A percentile compares a stretch with the other conserved stretches of the same genome.
Evolutionary conservation across 2,329 filamentous ascomycete species (phyloP).

Genomic region (Arthrobotrys musiformis): DNA sequence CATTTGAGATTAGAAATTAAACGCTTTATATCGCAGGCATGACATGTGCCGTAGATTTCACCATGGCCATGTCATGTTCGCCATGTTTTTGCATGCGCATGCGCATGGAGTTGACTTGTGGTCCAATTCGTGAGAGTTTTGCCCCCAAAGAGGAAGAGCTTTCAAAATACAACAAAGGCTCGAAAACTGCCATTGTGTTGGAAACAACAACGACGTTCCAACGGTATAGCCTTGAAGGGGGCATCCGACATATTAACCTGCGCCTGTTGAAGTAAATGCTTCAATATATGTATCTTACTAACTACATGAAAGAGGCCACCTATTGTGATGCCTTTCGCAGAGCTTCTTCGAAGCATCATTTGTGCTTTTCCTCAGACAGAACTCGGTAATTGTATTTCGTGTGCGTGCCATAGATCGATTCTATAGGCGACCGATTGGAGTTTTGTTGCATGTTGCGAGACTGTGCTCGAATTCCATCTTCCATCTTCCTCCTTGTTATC

Average conservation of each 20-base stretch:
- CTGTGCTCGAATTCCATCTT: no score
- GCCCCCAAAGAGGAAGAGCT: not conserved
- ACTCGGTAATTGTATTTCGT: not conserved
- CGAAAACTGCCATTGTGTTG: not conserved
- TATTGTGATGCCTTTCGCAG: not conserved
- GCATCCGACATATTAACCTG: not conserved
- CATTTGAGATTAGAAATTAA: no score
- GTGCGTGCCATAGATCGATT: no score
- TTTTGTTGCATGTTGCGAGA: no score
- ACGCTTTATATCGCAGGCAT: no score
- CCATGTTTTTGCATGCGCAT: not conserved
- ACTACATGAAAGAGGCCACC: no score
- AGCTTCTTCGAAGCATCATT: not conserved
- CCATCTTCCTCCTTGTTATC: not conserved
- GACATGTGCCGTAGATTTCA: no score
- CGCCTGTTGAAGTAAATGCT: no score
- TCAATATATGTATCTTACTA: no score
- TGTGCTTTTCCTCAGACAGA: not conserved
- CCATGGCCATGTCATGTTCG: no score
- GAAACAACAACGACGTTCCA: not conserved
- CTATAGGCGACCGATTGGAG: no score
- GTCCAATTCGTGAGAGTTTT: not conserved
- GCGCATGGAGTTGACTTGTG: not conserved
- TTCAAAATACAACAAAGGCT: conserved; percentile 5
- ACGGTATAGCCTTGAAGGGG: not conserved